Evolutionary conservation across 768 basidiomycete genomes (phyloP).

Genomic region (Kwoniella mangroviensis): DNA sequence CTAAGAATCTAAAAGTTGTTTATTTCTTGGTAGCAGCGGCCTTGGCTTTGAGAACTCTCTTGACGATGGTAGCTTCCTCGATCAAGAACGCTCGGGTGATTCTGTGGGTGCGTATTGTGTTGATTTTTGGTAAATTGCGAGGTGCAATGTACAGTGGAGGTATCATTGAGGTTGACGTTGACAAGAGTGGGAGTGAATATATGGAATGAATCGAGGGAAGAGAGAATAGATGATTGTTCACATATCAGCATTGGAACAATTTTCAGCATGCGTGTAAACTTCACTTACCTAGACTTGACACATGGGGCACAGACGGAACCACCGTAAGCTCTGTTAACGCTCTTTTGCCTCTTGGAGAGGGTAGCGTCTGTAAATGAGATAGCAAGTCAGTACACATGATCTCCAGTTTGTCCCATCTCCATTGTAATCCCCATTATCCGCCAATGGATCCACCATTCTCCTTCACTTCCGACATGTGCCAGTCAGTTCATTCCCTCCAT

Average conservation of each 20-base stretch:
- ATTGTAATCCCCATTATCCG: neutral
- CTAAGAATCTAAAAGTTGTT: conserved; percentile 3
- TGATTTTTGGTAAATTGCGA: neutral
- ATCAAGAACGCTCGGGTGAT: conserved; percentile 98
- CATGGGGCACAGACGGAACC: conserved; percentile 96
- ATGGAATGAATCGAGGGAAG: too few species aligned
- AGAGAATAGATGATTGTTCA: too few species aligned
- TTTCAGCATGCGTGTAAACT: neutral
- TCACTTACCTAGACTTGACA: conserved; percentile 84
- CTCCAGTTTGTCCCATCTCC: neutral
- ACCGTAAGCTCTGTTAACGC: conserved; percentile 93
- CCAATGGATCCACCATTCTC: neutral
- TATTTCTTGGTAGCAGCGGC: conserved; percentile 55
- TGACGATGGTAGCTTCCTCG: conserved; percentile 99
- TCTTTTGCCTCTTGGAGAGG: conserved; percentile 96
- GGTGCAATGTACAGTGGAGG: neutral
- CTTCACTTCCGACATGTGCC: too few species aligned
- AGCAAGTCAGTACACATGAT: neutral
- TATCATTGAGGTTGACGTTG: too few species aligned
- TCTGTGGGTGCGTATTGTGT: conserved; percentile 59
- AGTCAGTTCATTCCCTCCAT: too few species aligned
- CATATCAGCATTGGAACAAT: too few species aligned
- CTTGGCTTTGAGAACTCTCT: conserved; percentile 97
- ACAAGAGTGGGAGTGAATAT: too few species aligned
- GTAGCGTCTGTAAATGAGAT: conserved; percentile 67